phyloP scores from a whole-genome alignment of 495 filamentous ascomycete species.

The Penicillium malachiteum region DNA sequence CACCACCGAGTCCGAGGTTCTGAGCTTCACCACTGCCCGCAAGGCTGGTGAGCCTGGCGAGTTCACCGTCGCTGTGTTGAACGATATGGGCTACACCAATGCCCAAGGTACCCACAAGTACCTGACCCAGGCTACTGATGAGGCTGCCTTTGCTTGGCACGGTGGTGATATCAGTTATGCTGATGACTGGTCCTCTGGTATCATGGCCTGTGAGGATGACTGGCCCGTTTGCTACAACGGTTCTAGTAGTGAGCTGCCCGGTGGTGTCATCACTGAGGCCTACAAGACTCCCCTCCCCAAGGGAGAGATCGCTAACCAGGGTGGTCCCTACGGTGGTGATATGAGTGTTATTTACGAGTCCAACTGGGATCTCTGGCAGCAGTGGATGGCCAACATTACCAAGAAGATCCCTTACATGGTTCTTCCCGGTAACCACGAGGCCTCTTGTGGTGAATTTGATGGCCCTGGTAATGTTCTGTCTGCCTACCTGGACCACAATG shows the following conservation, averaged over 20 bases:
- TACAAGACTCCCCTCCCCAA: conserved; percentile 45
- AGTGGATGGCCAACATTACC: conserved; percentile 43
- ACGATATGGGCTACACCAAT: conserved; percentile 53
- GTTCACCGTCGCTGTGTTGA: conserved; percentile 41
- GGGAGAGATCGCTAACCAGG: conserved; percentile 49
- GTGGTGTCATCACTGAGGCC: conserved; percentile 29
- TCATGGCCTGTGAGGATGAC: conserved; percentile 45
- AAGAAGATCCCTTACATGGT: conserved; percentile 48
- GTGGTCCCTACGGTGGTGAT: conserved; percentile 48
- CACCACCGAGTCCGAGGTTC: conserved; percentile 38
- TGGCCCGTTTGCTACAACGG: conserved; percentile 58
- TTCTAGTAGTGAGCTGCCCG: conserved; percentile 38
- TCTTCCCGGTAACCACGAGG: conserved; percentile 47
- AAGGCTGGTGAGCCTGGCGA: conserved; percentile 35
- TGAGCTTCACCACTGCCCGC: conserved; percentile 43
- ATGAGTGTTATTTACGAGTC: conserved; percentile 50
- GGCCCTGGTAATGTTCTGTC: conserved; percentile 45
- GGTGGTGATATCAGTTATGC: conserved; percentile 51
- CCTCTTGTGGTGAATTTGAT: conserved; percentile 52
- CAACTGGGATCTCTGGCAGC: conserved; percentile 52
- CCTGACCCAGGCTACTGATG: conserved; percentile 33
- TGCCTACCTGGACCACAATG: conserved; percentile 44
- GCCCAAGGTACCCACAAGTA: conserved; percentile 46
- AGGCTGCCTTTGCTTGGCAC: conserved; percentile 51
- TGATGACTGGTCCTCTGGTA: conserved; percentile 51